phyloP scores from a whole-genome alignment of 208 protist genomes.

The Trypanosoma caninum region DNA sequence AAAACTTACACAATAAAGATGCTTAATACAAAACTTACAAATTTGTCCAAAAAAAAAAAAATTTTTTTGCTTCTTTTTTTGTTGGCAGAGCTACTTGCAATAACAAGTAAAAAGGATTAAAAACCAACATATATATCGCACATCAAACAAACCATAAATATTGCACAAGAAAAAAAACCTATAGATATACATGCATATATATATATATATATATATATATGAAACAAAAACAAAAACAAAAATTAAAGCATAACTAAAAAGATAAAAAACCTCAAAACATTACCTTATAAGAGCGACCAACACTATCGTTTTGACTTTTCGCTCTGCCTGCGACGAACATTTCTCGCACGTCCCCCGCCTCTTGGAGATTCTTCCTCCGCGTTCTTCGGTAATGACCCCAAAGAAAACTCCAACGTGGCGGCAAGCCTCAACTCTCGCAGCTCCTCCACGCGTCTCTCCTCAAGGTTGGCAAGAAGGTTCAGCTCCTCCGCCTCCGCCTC shows the following conservation, averaged over 20 bases:
- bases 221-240: background rate
- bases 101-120: no score
- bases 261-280: background rate
- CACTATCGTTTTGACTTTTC: conserved; percentile 4
- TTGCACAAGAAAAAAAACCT: background rate
- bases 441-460: conserved; percentile 18
- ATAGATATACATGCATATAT: conserved; percentile 1
- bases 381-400: conserved; percentile 11
- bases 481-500: conserved; percentile 19
- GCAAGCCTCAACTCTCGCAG: background rate
- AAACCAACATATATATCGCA: no score
- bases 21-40: no score
- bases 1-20: no score
- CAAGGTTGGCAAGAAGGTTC: conserved; percentile 15
- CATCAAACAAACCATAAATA: conserved; percentile 1
- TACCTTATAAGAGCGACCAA: background rate
- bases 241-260: no score
- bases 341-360: background rate
- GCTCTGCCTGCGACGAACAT: background rate
- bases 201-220: conserved; percentile 21
- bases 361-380: background rate
- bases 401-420: conserved; percentile 6
- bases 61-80: no score
- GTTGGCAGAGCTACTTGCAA: no score
- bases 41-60: no score